phyloP scores from a whole-genome alignment of 106 monocot genomes.

The Platanthera guangdongensis region DNA sequence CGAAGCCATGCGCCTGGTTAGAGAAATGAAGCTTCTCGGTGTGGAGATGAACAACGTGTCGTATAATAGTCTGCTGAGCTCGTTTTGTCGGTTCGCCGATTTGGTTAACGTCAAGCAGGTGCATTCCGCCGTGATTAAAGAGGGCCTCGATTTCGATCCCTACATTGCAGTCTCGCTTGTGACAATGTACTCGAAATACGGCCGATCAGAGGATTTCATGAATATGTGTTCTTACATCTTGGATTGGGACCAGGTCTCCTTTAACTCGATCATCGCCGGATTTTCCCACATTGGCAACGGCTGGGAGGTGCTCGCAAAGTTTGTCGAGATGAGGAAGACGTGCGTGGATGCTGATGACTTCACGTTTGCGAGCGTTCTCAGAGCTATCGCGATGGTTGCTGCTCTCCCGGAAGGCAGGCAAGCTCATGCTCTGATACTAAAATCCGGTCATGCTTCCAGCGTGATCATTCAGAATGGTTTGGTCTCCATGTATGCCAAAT shows the following conservation, averaged over 20 bases:
- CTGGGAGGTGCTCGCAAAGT: constrained; percentile 19
- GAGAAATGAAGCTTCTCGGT: constrained; percentile 30
- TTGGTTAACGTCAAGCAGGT: constrained; percentile 34
- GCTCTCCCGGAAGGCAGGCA: constrained; percentile 47
- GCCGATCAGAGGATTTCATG: constrained; percentile 26
- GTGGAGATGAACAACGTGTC: constrained; percentile 21
- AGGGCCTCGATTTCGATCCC: constrained; percentile 26
- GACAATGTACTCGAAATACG: constrained; percentile 56
- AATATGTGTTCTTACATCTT: constrained; percentile 8
- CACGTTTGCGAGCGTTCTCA: constrained; percentile 40
- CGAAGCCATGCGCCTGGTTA: constrained; percentile 32
- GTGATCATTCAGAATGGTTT: constrained; percentile 43
- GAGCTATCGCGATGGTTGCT: constrained; percentile 25
- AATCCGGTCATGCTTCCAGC: constrained; percentile 21
- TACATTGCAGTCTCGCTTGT: constrained; percentile 24
- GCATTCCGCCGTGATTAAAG: constrained; percentile 32
- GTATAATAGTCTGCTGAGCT: constrained; percentile 40
- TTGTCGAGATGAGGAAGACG: constrained; percentile 34
- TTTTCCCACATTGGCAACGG: constrained; percentile 25
- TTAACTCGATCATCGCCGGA: constrained; percentile 48
- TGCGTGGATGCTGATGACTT: constrained; percentile 24
- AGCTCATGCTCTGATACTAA: constrained; percentile 39
- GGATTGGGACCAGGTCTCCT: constrained; percentile 20
- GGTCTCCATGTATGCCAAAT: constrained; percentile 51
- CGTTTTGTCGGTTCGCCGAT: constrained; percentile 18